Evolutionary conservation across 805 yeast genomes (phyloP).

Genomic region (Candida oleophila): DNA sequence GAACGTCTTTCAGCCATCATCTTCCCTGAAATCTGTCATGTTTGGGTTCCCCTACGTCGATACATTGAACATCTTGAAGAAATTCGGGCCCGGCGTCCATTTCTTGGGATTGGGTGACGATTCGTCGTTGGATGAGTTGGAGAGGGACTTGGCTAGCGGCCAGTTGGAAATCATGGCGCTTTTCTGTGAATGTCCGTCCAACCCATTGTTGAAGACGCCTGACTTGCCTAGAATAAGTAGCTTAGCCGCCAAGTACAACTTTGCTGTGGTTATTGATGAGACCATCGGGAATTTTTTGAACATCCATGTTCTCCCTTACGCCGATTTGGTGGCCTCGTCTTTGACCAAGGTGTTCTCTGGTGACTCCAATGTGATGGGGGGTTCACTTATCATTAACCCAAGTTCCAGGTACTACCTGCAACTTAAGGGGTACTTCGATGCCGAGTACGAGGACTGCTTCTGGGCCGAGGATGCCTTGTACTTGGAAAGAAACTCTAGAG

Average conservation of each 20-base stretch:
- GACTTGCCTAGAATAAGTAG: conserved; percentile 62
- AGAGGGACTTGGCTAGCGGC: conserved; percentile 50
- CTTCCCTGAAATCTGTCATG: conserved; percentile 69
- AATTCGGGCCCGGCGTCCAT: conserved; percentile 89
- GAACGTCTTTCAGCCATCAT: conserved; percentile 13
- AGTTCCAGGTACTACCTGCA: conserved; percentile 46
- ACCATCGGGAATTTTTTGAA: conserved; percentile 91
- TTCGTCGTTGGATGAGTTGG: conserved; percentile 62
- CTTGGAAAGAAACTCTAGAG: conserved; percentile 90
- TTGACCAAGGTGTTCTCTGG: conserved; percentile 92
- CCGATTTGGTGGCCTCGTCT: conserved; percentile 86
- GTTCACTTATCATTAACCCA: conserved; percentile 79
- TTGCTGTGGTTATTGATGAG: conserved; percentile 87
- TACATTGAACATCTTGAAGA: conserved; percentile 77
- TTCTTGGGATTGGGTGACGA: conserved; percentile 86
- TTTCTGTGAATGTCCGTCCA: conserved; percentile 92
- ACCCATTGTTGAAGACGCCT: conserved; percentile 88
- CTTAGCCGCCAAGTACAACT: conserved; percentile 67
- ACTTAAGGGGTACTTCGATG: conserved; percentile 51
- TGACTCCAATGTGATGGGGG: conserved; percentile 94
- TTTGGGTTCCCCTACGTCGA: conserved; percentile 97
- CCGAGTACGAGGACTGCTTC: conserved; percentile 64
- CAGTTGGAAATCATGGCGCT: conserved; percentile 69
- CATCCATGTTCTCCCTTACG: conserved; percentile 73
- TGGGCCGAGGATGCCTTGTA: conserved; percentile 96